Base-by-base conservation (phyloP, 352 stramenopile genomes). In the Pythium myriotylum region DNA sequence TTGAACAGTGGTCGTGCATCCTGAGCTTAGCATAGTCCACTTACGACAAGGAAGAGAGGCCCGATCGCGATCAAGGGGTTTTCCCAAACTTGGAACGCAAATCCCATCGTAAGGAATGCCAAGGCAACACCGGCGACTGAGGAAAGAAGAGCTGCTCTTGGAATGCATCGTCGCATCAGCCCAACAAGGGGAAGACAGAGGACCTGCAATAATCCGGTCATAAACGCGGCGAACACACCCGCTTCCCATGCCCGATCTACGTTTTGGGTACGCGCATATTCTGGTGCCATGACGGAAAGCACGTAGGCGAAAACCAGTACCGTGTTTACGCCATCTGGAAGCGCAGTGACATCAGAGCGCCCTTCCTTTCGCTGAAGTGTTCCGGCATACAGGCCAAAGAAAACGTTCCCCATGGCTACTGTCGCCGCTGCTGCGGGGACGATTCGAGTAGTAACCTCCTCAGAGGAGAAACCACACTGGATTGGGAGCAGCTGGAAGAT, bases 261-360 rank as follows among this genome's bases (percentile, higher is more conserved):
- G 27, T 61, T 70, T 19, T 62, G 41, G 3, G 70, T 78, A 7
- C 59, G 63, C 16, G 70, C 45, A 46, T 73, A 77, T 41, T 78
- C 73, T 12, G 73, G 73, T 10, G 65, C 65, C 70, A 78, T 77
- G 49, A 81, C 67, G 13, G 67, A 72, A 6, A 78, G 42, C 29
- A 65, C 67, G 49, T 79, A 81, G 1, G 72, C 69, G 45, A 81
- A 81, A 0, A 81, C 69, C 1, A 81, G 47, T n/a, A 81, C 69
- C 0, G 72, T 81, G 61, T 77, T 81, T 32, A 77, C 47, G 20
- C 72, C 72, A 20, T 81, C 61, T n/a, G 72, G 72, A 4, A 81
- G 52, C 19, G 65, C 72, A 5, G 72, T 81, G 17, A 81, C 69
- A 37, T 81, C 70, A 9, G 54, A 39, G 0, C 58, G 43, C 10